Evolutionary conservation across 2,329 filamentous ascomycete species (phyloP).

Genomic region (Fusarium floridanum): DNA sequence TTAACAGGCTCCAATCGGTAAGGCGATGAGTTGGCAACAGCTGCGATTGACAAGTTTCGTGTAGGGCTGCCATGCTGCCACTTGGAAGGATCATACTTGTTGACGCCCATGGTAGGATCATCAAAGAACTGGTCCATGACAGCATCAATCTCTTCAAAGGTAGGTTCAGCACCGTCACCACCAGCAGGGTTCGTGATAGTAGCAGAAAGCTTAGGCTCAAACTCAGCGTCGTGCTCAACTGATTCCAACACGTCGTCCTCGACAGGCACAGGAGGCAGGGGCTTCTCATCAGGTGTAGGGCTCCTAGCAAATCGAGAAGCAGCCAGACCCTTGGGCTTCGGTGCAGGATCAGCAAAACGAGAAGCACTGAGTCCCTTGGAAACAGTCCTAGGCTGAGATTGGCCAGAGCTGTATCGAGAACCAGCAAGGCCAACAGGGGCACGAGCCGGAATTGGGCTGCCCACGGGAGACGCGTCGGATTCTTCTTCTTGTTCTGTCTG

Average conservation of each 20-base stretch:
- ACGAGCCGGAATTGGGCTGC: conserved; percentile 36
- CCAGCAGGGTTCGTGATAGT: conserved; percentile 36
- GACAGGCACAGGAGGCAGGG: conserved; percentile 43
- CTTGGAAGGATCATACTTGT: conserved; percentile 66
- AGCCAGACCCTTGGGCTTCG: conserved; percentile 57
- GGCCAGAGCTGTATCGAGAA: conserved; percentile 39
- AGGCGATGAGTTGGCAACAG: conserved; percentile 60
- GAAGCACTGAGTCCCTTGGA: conserved; percentile 58
- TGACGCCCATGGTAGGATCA: conserved; percentile 80
- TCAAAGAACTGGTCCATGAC: conserved; percentile 87
- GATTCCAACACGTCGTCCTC: conserved; percentile 47
- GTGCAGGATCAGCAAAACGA: conserved; percentile 61
- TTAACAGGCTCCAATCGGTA: conserved; percentile 66
- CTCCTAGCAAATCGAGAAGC: conserved; percentile 60
- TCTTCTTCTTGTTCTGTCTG: conserved; percentile 35
- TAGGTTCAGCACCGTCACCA: conserved; percentile 55
- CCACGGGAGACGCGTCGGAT: conserved; percentile 40
- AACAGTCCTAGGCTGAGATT: conserved; percentile 49
- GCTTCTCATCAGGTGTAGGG: conserved; percentile 49
- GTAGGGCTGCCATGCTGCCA: conserved; percentile 52
- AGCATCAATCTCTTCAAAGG: conserved; percentile 89
- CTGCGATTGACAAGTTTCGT: conserved; percentile 40
- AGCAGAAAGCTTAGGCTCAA: conserved; percentile 31
- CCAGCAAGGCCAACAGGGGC: conserved; percentile 34
- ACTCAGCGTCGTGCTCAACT: conserved; percentile 45